Evolutionary conservation across 768 basidiomycete genomes (phyloP).

Genomic region (Leucocoprinus birnbaumii): DNA sequence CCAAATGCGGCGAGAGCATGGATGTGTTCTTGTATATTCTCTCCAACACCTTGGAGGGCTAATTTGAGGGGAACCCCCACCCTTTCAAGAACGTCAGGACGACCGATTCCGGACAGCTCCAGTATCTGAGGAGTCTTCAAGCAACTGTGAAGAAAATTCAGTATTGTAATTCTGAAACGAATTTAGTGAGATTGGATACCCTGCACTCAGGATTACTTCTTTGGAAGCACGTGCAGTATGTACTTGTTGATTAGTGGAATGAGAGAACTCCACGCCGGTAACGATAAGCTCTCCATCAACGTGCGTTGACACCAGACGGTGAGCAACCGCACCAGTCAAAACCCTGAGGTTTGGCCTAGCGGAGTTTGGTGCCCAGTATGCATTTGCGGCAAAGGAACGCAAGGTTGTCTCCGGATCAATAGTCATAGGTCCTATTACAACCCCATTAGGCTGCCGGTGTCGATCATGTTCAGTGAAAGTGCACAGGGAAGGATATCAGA

Average conservation of each 20-base stretch:
- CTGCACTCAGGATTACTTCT: constrained; percentile 7
- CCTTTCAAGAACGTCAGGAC: constrained; percentile 9
- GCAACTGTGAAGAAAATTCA: background rate
- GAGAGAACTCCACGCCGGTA: constrained; percentile 9
- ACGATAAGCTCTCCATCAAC: background rate
- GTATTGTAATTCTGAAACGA: background rate
- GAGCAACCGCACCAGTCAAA: background rate
- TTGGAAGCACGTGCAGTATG: background rate
- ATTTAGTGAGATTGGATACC: background rate
- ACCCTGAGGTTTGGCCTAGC: background rate
- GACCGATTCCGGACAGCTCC: constrained; percentile 10
- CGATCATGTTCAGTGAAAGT: background rate
- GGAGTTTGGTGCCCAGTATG: background rate
- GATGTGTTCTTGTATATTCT: constrained; percentile 16
- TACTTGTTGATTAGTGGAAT: background rate
- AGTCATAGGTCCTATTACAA: background rate
- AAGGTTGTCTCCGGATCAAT: background rate
- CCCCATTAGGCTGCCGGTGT: background rate
- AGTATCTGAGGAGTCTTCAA: constrained; percentile 17
- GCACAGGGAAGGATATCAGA: background rate
- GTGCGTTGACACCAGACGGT: constrained; percentile 4
- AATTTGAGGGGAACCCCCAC: constrained; percentile 14
- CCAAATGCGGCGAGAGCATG: constrained; percentile 1
- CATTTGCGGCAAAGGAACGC: background rate
- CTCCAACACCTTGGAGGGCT: constrained; percentile 15